Evolutionary conservation across 2,329 filamentous ascomycete genomes (phyloP), one percentile per base, ranked within the genome.

Genomic region (Rugonectria rugulosa): DNA sequence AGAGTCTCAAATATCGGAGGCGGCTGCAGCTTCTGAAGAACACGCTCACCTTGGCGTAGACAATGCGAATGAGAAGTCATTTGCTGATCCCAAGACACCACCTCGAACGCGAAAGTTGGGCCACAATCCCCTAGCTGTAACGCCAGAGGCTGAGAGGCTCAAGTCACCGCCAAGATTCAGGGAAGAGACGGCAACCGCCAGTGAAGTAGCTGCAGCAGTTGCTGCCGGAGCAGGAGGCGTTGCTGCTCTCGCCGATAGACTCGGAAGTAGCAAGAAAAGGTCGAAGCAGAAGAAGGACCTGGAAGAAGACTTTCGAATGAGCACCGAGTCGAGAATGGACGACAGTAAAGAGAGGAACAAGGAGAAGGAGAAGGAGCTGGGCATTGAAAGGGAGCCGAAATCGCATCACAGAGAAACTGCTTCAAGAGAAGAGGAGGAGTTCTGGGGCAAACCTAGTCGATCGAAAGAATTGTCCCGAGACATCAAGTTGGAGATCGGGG

Each of bases 241-340:
- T 23, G 63, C 70, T n/a, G 59, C 70, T 40, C 60, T 73, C 41
- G 67, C 67, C 38, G 68, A 72, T 49, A 73, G 70, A 53, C 70
- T 71, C 56, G 71, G 68, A 17, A 69, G 57, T 8, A 59, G 57
- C 10, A 60, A 60, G 29, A 72, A 70, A 57, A 76, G 72, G 53
- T 71, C 72, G 56, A 73, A 71, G 57, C 74, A 75, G 49, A 72
- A 75, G 44, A 73, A 73, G 56, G 58, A 59, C 7, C 31, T 74
- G 14, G 62, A 69, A 42, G 68, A 66, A 36, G 60, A 56, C 31
- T 44, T 55, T 7, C 54, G 45, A 3, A 27, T 51, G 24, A 51
- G 60, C 12, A 54, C 52, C 14, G 26, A 23, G 7, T 12, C 29
- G 42, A n/a, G 19, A 3, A 43, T 57, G 29, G 58, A 63, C 10